These are phyloP conservation scores for Rhizophora mangle DNA, from an alignment of 345 rosid genomes.

Conservation along the genomic window DNA sequence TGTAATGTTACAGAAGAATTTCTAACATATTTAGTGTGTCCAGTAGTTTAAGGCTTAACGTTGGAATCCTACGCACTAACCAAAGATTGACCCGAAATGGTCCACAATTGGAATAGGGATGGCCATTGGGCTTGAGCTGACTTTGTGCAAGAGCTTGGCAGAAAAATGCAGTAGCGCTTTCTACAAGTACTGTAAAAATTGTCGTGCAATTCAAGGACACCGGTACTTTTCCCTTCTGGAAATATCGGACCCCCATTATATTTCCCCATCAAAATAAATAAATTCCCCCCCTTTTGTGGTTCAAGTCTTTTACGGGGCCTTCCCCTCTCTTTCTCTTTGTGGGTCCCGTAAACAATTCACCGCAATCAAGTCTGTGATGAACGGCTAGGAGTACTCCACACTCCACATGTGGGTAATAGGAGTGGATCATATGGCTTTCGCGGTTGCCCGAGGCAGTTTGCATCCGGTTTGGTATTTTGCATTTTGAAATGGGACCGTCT, in stretches of 20 bases:
- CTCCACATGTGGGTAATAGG: not conserved
- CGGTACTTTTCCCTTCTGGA: not conserved
- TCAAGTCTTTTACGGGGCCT: too few relatives aligned
- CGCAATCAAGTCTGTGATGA: not conserved
- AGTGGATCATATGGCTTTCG: not conserved
- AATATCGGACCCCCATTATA: not conserved
- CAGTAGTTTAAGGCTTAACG: too few relatives aligned
- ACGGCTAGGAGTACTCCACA: constrained; percentile 2
- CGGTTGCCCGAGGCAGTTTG: constrained; percentile 7
- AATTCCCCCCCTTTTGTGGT: too few relatives aligned
- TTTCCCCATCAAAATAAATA: not conserved
- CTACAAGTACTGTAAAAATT: constrained; percentile 1
- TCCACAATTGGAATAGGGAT: not conserved
- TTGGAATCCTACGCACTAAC: too few relatives aligned
- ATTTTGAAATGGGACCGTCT: not conserved
- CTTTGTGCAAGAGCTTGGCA: too few relatives aligned
- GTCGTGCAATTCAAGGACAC: not conserved
- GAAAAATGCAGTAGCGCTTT: not conserved
- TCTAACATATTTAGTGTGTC: too few relatives aligned
- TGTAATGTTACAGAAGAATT: too few relatives aligned
- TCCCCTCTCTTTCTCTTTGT: too few relatives aligned
- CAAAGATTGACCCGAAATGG: not conserved
- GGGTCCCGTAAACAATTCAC: too few relatives aligned
- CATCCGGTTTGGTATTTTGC: constrained; percentile 12
- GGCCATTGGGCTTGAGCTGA: too few relatives aligned